A percentile compares a stretch with the other conserved stretches of the same genome.
phyloP scores from a whole-genome alignment of 148 eudicot genomes.

The Chenopodium formosanum region DNA sequence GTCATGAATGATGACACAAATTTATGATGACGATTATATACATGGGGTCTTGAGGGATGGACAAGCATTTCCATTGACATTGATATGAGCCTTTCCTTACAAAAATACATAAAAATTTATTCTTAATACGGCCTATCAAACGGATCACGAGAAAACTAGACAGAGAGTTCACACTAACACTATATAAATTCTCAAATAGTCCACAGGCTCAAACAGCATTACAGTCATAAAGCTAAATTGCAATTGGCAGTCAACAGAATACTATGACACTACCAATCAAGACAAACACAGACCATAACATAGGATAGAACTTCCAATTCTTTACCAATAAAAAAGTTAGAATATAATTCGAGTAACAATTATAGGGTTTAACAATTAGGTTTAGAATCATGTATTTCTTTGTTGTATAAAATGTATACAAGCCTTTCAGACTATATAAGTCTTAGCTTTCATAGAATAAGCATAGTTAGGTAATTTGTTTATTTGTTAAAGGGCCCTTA shows the following conservation, averaged over 20 bases:
- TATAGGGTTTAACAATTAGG: constrained; percentile 24
- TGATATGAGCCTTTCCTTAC: not conserved
- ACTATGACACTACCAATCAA: not conserved
- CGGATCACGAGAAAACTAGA: not conserved
- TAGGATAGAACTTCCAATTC: too few species aligned
- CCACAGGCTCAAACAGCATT: not conserved
- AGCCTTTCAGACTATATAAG: constrained; percentile 6
- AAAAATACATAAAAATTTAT: not conserved
- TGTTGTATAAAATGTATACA: constrained; percentile 22
- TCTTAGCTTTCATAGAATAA: constrained; percentile 23
- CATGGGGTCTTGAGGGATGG: not conserved
- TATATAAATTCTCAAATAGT: not conserved
- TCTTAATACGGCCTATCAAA: not conserved
- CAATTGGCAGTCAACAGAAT: not conserved
- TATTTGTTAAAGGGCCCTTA: constrained; percentile 25
- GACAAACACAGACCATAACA: not conserved
- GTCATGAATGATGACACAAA: too few species aligned
- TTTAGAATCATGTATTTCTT: constrained; percentile 25
- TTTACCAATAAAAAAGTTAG: too few species aligned
- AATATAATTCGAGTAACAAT: not conserved
- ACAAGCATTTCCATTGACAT: not conserved
- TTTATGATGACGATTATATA: not conserved
- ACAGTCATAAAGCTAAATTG: not conserved
- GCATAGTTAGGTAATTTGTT: constrained; percentile 29
- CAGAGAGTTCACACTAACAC: not conserved